Conservation (phyloP, 257 asterid genomes). For the Lantana camara region DNA sequence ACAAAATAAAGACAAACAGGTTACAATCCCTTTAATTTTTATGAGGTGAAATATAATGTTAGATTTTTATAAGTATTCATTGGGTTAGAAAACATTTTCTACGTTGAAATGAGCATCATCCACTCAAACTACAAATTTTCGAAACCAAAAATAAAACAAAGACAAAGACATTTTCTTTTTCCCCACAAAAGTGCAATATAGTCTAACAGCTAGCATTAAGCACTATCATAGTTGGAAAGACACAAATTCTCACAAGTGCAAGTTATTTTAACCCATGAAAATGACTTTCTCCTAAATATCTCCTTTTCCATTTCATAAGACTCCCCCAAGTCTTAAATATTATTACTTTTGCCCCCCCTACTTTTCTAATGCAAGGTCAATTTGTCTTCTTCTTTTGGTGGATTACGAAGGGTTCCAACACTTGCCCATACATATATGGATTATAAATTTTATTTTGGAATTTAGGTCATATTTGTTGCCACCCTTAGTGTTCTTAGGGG, state of each 20-base stretch:
- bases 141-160: conserved; percentile 23
- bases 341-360: background rate
- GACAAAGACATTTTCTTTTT: background rate
- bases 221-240: conserved; percentile 45
- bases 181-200: conserved; percentile 23
- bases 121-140: too few relatives aligned
- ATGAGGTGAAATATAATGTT: background rate
- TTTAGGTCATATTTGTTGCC: conserved; percentile 12
- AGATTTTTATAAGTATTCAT: too few relatives aligned
- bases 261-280: conserved; percentile 38
- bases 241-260: conserved; percentile 27
- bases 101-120: too few relatives aligned
- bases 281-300: conserved; percentile 62
- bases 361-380: conserved; percentile 1
- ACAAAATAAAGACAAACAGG: conserved; percentile 11
- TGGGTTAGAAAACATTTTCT: too few relatives aligned
- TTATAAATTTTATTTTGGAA: conserved; percentile 14
- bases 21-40: background rate
- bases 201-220: conserved; percentile 40
- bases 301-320: conserved; percentile 34
- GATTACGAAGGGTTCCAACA: conserved; percentile 41
- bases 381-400: conserved; percentile 40
- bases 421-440: conserved; percentile 18
- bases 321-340: conserved; percentile 15
- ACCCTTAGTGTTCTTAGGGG: conserved; percentile 31